These are phyloP conservation scores for Zanthoxylum bungeanum DNA, from an alignment of 345 rosid species.

Conservation along the genomic window DNA sequence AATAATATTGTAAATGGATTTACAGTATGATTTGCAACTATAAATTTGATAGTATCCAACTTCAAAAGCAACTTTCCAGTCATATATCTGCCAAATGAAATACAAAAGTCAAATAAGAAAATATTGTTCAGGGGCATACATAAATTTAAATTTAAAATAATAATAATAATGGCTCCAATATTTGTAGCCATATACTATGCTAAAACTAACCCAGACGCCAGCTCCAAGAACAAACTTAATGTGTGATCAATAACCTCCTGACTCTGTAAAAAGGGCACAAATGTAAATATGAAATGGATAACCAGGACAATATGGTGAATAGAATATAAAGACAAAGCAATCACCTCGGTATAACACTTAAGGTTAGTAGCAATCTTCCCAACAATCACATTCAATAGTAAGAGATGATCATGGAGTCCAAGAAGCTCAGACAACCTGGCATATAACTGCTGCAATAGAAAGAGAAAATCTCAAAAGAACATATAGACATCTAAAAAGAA, in stretches of 20 bases:
- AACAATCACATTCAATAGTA: constrained; percentile 84
- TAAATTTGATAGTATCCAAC: constrained; percentile 87
- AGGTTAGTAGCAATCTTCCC: constrained; percentile 94
- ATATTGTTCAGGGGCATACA: neutral
- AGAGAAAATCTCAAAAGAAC: constrained; percentile 35
- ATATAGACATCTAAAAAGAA: neutral
- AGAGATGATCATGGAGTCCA: constrained; percentile 90
- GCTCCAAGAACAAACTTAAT: constrained; percentile 86
- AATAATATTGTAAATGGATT: constrained; percentile 20
- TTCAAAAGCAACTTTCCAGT: constrained; percentile 95
- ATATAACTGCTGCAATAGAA: constrained; percentile 86
- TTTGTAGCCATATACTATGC: constrained; percentile 10
- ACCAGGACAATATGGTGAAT: constrained; percentile 9
- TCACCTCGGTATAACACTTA: constrained; percentile 88
- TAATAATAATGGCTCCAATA: neutral
- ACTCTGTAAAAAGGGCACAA: constrained; percentile 47
- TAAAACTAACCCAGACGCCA: constrained; percentile 84
- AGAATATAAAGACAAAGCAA: constrained; percentile 3
- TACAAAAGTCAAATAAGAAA: constrained; percentile 7
- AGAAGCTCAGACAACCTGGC: constrained; percentile 90
- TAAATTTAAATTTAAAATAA: constrained; percentile 12
- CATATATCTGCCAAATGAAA: constrained; percentile 69
- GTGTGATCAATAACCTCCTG: constrained; percentile 96
- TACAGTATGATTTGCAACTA: constrained; percentile 96
- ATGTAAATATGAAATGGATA: constrained; percentile 5